Percentiles rank a stretch among this genome's conserved stretches.
These are phyloP conservation scores for Pseudonectria buxi DNA, from an alignment of 2,329 filamentous ascomycete genomes.

Conservation along the genomic window DNA sequence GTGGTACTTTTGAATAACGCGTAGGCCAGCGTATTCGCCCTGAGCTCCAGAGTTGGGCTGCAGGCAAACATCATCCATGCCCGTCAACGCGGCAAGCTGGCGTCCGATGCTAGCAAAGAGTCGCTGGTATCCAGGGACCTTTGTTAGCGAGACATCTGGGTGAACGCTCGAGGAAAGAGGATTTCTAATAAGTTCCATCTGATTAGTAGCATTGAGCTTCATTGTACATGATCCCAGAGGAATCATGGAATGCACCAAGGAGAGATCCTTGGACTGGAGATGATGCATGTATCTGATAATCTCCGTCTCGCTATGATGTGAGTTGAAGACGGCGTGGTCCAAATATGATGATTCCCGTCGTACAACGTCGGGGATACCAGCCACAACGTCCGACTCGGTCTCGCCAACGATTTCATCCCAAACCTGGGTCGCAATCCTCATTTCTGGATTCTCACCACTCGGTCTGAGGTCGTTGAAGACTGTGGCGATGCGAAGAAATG, in stretches of 20 bases:
- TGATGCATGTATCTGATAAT: conserved; percentile 90
- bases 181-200: conserved; percentile 83
- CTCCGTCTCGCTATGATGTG: conserved; percentile 90
- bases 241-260: conserved; percentile 95
- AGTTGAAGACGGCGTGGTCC: conserved; percentile 91
- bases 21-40: conserved; percentile 86
- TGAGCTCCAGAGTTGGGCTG: conserved; percentile 96
- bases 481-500: conserved; percentile 14
- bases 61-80: conserved; percentile 81
- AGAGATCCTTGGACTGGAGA: conserved; percentile 88
- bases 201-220: conserved; percentile 91
- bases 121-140: conserved; percentile 60
- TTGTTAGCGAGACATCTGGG: conserved; percentile 63
- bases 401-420: conserved; percentile 31
- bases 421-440: conserved; percentile 32
- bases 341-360: conserved; percentile 69
- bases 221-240: conserved; percentile 95
- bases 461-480: conserved; percentile 19
- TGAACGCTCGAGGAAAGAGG: conserved; percentile 73
- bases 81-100: conserved; percentile 76
- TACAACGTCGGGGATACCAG: conserved; percentile 49
- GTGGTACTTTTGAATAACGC: conserved; percentile 79
- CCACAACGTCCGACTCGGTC: conserved; percentile 29
- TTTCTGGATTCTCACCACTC: conserved; percentile 1
- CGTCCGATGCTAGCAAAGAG: conserved; percentile 67